Conservation (phyloP, 305 asterid species). For the Striga hermonthica region DNA sequence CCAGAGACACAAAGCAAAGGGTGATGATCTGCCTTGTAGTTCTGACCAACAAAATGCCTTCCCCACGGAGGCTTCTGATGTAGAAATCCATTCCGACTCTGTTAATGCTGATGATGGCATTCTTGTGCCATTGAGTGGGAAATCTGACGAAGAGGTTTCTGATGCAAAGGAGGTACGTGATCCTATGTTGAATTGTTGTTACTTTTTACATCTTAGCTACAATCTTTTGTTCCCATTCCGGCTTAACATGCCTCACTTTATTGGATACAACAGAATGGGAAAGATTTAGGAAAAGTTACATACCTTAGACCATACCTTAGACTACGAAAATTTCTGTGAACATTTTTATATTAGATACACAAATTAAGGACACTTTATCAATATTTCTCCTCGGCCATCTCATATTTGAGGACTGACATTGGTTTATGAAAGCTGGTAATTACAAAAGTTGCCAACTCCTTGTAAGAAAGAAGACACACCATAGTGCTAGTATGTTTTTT, state of each 20-base stretch:
- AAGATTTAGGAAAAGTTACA: slow-evolving; percentile 6
- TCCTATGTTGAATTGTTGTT: slow-evolving; percentile 35
- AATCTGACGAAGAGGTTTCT: slow-evolving; percentile 36
- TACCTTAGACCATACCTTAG: slow-evolving; percentile 16
- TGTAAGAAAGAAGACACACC: slow-evolving; percentile 12
- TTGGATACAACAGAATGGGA: slow-evolving; percentile 3
- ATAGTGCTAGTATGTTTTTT: not conserved
- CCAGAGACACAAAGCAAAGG: slow-evolving; percentile 33
- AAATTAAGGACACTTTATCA: not conserved
- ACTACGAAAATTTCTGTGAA: slow-evolving; percentile 13
- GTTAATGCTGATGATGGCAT: slow-evolving; percentile 35
- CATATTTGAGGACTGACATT: slow-evolving; percentile 7
- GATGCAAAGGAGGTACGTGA: slow-evolving; percentile 35
- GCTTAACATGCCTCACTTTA: slow-evolving; percentile 21
- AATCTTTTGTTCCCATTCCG: slow-evolving; percentile 8
- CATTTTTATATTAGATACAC: slow-evolving; percentile 2
- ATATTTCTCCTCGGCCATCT: slow-evolving; percentile 7
- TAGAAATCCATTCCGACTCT: slow-evolving; percentile 33
- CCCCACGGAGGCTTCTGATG: slow-evolving; percentile 33
- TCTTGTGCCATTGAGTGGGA: slow-evolving; percentile 35
- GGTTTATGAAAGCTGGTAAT: slow-evolving; percentile 17
- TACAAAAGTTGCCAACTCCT: slow-evolving; percentile 6
- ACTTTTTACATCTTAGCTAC: slow-evolving; percentile 17
- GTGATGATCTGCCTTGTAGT: slow-evolving; percentile 33
- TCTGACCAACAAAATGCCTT: slow-evolving; percentile 37